Percentiles rank a stretch among this genome's conserved stretches.
Conservation (phyloP, 257 asterid genomes). For the Primulina huaijiensis region DNA sequence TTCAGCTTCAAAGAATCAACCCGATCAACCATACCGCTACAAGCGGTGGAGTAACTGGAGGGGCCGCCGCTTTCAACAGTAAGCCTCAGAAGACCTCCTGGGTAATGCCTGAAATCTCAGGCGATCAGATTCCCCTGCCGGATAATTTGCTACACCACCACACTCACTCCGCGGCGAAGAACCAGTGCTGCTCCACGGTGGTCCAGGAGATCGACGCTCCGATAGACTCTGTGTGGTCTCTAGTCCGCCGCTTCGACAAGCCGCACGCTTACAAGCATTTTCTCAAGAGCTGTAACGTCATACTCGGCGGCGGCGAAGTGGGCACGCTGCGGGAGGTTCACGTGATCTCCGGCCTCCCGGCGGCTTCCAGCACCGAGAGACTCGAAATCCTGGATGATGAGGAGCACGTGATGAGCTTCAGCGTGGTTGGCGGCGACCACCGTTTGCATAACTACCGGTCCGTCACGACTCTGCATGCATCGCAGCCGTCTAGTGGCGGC, state of each 20-base stretch:
- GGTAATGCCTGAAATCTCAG: background rate
- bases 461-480: constrained; percentile 45
- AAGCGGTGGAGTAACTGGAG: background rate
- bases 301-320: constrained; percentile 39
- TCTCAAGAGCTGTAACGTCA: constrained; percentile 24
- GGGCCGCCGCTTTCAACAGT: background rate
- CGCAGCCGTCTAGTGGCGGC: background rate
- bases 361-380: constrained; percentile 49
- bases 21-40: background rate
- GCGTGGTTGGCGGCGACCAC: constrained; percentile 53
- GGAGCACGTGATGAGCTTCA: constrained; percentile 39
- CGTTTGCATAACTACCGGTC: constrained; percentile 43
- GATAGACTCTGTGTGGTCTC: constrained; percentile 14
- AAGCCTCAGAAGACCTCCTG: background rate
- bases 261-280: constrained; percentile 26
- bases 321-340: constrained; percentile 48
- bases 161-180: background rate
- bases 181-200: background rate
- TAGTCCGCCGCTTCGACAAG: constrained; percentile 22
- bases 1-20: background rate
- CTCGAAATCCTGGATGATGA: constrained; percentile 46
- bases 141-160: background rate
- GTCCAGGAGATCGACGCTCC: constrained; percentile 15
- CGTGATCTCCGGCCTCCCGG: constrained; percentile 46
- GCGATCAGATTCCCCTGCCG: background rate